Percentiles rank a stretch among this genome's conserved stretches.
Conservation (phyloP, 257 asterid genomes). For the Buddleja alternifolia region DNA sequence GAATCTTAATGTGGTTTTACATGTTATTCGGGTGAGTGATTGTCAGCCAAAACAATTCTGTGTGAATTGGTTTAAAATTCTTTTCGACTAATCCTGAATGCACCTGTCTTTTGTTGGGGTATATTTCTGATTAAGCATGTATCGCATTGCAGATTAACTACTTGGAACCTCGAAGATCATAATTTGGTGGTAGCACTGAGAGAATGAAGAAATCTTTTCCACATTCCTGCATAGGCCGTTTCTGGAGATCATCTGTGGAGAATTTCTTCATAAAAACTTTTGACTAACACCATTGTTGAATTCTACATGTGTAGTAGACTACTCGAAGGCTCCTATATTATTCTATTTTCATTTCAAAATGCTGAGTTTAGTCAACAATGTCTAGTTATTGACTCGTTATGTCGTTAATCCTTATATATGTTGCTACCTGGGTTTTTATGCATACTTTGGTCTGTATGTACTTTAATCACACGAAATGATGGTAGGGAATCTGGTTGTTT, state of each 20-base stretch:
- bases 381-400: background rate
- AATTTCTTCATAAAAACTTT: conserved; percentile 14
- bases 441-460: conserved; percentile 7
- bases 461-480: background rate
- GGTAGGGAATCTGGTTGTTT: conserved; percentile 1
- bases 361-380: background rate
- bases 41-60: background rate
- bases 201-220: conserved; percentile 8
- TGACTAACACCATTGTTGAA: background rate
- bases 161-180: conserved; percentile 20
- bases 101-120: background rate
- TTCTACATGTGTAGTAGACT: conserved; percentile 14
- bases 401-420: background rate
- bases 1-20: background rate
- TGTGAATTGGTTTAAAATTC: background rate
- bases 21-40: no score
- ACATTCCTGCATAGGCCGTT: background rate
- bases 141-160: conserved; percentile 32
- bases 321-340: conserved; percentile 2
- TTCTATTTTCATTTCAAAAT: conserved; percentile 15
- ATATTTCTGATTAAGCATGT: background rate
- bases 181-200: conserved; percentile 14
- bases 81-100: background rate
- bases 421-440: background rate
- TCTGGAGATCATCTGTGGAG: background rate